Percentiles rank a stretch among this genome's conserved stretches.
These are phyloP conservation scores for Epichloe brachyelytri DNA, from an alignment of 2,329 filamentous ascomycete genomes.

Conservation along the genomic window DNA sequence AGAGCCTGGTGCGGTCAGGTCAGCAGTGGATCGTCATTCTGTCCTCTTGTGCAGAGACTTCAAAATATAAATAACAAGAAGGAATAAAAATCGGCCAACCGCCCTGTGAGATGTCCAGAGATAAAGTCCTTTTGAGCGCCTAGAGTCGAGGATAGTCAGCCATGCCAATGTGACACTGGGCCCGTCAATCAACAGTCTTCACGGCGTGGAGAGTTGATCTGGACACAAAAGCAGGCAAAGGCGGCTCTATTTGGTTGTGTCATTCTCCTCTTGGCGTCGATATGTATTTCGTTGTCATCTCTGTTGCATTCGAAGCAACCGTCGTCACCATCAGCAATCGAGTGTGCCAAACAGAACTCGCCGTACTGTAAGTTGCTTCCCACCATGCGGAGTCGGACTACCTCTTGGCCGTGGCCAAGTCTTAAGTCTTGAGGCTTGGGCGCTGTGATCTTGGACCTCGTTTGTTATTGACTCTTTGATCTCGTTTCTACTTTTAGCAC, in stretches of 20 bases:
- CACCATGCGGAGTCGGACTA: no score
- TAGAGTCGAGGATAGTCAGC: background rate
- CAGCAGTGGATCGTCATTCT: no score
- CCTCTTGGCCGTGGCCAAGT: no score
- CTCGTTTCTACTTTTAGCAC: background rate
- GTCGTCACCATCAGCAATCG: background rate
- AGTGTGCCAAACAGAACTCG: background rate
- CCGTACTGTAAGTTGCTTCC: background rate
- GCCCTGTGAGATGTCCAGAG: background rate
- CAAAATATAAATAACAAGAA: background rate
- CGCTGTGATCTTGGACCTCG: no score
- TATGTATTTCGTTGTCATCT: background rate
- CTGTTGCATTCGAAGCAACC: background rate
- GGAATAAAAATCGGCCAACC: background rate
- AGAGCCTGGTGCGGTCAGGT: no score
- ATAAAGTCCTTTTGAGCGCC: background rate
- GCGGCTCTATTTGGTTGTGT: background rate
- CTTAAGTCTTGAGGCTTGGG: no score
- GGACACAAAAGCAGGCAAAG: background rate
- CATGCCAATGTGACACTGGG: background rate
- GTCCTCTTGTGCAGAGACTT: no score
- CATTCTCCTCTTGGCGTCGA: background rate
- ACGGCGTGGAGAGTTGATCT: background rate
- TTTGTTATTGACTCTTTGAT: background rate
- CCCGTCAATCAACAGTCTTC: background rate